These are phyloP conservation scores for Actinomortierella wolfii DNA, from an alignment of 371 early-diverging fungal species.

Conservation along the genomic window DNA sequence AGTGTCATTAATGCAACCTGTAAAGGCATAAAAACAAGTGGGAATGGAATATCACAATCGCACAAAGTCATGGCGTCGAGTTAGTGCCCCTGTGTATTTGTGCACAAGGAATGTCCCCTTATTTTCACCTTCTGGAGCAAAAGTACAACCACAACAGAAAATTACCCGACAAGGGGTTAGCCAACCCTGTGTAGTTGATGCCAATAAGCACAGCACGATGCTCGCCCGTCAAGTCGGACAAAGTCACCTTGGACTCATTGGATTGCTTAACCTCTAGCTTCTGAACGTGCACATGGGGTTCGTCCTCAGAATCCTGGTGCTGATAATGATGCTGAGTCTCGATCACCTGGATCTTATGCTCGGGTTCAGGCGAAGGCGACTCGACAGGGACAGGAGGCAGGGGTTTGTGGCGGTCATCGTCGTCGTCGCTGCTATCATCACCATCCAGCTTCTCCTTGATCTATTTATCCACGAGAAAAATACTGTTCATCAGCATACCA, in stretches of 20 bases:
- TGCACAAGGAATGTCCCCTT: not conserved
- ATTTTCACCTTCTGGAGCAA: not conserved
- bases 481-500: not conserved
- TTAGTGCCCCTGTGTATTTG: no score
- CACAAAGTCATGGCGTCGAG: no score
- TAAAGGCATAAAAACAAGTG: not conserved
- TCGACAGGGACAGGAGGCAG: slow-evolving; percentile 20
- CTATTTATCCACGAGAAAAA: not conserved
- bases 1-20: slow-evolving; percentile 80
- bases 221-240: slow-evolving; percentile 34
- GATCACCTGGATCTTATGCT: not conserved
- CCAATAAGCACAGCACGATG: slow-evolving; percentile 44
- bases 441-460: no score
- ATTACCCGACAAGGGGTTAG: slow-evolving; percentile 35
- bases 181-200: slow-evolving; percentile 34
- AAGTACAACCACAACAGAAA: no score
- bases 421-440: no score
- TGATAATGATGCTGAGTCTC: not conserved
- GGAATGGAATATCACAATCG: not conserved
- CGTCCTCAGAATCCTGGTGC: not conserved
- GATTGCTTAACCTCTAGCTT: slow-evolving; percentile 11
- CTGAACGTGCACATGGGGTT: slow-evolving; percentile 6
- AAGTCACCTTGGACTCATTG: slow-evolving; percentile 12
- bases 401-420: slow-evolving; percentile 8
- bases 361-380: slow-evolving; percentile 4